Conservation (phyloP, 371 early-diverging fungal species). For the Haplosporangium sp. region DNA sequence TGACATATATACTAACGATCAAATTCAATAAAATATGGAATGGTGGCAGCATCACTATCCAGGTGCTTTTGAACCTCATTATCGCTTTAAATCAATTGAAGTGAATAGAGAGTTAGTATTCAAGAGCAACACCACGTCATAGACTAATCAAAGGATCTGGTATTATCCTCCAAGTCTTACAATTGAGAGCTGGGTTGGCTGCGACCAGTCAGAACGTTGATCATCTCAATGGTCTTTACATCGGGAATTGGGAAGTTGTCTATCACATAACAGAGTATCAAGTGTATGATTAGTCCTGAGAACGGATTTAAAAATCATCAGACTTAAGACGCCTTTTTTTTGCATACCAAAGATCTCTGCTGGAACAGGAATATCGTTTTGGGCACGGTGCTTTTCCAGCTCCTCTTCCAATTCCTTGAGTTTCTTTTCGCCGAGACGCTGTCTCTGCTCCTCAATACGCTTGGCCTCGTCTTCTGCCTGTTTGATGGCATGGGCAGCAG, state of each 20-base stretch:
- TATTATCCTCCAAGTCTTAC: conserved; percentile 52
- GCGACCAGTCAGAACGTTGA: conserved; percentile 68
- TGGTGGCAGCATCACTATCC: conserved; percentile 60
- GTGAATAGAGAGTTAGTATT: no score
- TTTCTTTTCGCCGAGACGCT: conserved; percentile 63
- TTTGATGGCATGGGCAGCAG: conserved; percentile 69
- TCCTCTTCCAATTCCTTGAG: conserved; percentile 62
- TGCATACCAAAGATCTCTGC: conserved; percentile 60
- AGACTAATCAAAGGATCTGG: no score
- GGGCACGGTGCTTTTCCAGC: conserved; percentile 64
- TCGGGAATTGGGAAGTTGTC: conserved; percentile 70
- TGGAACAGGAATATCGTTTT: conserved; percentile 69
- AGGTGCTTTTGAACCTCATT: conserved; percentile 67
- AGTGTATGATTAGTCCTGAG: not conserved
- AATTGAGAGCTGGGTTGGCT: conserved; percentile 55
- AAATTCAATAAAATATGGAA: conserved; percentile 73
- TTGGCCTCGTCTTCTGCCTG: conserved; percentile 65
- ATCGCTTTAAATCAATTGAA: conserved; percentile 28
- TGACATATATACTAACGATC: conserved; percentile 60
- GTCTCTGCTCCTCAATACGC: conserved; percentile 66
- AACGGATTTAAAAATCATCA: not conserved
- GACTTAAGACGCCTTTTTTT: not conserved
- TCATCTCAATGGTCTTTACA: conserved; percentile 69
- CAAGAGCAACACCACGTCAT: no score
- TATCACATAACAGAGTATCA: conserved; percentile 2